Percentiles rank a stretch among this genome's conserved stretches.
phyloP scores from a whole-genome alignment of 1,284 basidiomycete species.

The Ceratorhiza oryzae-sativae region DNA sequence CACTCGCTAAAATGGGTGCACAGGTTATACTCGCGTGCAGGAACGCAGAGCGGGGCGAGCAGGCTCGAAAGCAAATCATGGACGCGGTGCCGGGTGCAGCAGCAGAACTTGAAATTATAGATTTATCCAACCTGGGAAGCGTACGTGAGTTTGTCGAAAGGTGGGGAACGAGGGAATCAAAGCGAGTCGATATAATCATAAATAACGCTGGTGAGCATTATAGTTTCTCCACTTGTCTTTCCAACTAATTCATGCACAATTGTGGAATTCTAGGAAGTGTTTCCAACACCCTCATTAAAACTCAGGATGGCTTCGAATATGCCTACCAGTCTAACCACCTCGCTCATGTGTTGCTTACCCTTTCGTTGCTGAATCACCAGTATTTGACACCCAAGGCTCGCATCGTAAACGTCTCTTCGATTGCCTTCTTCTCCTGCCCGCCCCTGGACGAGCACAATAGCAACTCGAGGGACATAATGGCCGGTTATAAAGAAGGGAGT shows the following conservation, averaged over 20 bases:
- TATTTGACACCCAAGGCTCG: constrained; percentile 39
- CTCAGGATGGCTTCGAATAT: constrained; percentile 39
- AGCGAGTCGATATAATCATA: constrained; percentile 39
- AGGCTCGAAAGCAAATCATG: constrained; percentile 54
- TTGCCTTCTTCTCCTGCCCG: constrained; percentile 37
- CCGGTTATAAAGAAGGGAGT: constrained; percentile 32
- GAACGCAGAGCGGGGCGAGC: constrained; percentile 53
- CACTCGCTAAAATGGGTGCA: constrained; percentile 53
- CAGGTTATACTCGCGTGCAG: constrained; percentile 55
- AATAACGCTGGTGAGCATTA: constrained; percentile 43
- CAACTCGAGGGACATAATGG: constrained; percentile 38
- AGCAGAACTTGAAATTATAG: constrained; percentile 39
- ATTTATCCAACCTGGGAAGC: constrained; percentile 39
- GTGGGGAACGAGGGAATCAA: constrained; percentile 25
- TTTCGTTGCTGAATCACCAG: constrained; percentile 36
- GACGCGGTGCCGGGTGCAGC: constrained; percentile 38
- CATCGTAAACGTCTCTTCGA: constrained; percentile 41
- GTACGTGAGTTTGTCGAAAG: constrained; percentile 35
- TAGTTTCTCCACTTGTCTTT: background rate
- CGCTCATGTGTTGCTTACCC: constrained; percentile 27
- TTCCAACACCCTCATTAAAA: constrained; percentile 31
- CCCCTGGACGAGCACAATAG: constrained; percentile 37
- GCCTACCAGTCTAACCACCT: constrained; percentile 39
- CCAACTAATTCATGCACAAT: background rate
- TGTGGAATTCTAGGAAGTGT: constrained; percentile 24